Percentiles rank a stretch among this genome's conserved stretches.
Evolutionary conservation across 345 rosid genomes (phyloP).

Genomic region (Sonneratia caseolaris): DNA sequence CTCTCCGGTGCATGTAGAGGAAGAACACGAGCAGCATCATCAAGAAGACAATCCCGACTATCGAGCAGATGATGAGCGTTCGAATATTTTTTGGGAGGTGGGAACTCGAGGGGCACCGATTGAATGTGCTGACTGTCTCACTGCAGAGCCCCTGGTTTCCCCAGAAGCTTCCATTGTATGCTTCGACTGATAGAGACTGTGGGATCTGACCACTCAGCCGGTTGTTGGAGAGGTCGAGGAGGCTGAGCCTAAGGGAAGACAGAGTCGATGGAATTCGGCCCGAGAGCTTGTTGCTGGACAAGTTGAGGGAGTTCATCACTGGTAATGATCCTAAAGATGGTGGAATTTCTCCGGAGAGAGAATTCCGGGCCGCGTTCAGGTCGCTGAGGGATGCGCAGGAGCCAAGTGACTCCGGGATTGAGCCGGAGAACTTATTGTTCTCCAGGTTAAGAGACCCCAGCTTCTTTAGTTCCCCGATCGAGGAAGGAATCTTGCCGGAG

Average conservation of each 20-base stretch:
- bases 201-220: constrained; percentile 13
- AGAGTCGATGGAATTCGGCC: constrained; percentile 15
- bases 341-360: constrained; percentile 12
- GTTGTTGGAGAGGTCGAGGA: constrained; percentile 19
- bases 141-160: constrained; percentile 21
- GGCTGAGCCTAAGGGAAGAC: constrained; percentile 16
- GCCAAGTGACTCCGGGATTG: constrained; percentile 14
- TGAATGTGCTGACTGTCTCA: constrained; percentile 10
- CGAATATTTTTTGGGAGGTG: constrained; percentile 6
- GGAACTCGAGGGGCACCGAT: constrained; percentile 3
- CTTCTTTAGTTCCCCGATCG: constrained; percentile 11
- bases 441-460: constrained; percentile 14
- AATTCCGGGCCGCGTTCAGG: constrained; percentile 14
- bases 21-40: constrained; percentile 5
- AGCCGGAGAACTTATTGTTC: constrained; percentile 16
- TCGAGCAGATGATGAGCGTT: constrained; percentile 13
- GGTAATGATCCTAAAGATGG: constrained; percentile 13
- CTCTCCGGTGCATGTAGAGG: constrained; percentile 5
- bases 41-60: constrained; percentile 5
- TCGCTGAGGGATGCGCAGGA: constrained; percentile 14
- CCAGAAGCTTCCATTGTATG: constrained; percentile 19
- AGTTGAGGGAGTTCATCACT: constrained; percentile 14
- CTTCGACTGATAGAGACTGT: constrained; percentile 13
- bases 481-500: constrained; percentile 9
- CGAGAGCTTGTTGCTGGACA: constrained; percentile 16